Base-by-base conservation (phyloP, 2,329 filamentous ascomycete species). In the Cadophora malorum region DNA sequence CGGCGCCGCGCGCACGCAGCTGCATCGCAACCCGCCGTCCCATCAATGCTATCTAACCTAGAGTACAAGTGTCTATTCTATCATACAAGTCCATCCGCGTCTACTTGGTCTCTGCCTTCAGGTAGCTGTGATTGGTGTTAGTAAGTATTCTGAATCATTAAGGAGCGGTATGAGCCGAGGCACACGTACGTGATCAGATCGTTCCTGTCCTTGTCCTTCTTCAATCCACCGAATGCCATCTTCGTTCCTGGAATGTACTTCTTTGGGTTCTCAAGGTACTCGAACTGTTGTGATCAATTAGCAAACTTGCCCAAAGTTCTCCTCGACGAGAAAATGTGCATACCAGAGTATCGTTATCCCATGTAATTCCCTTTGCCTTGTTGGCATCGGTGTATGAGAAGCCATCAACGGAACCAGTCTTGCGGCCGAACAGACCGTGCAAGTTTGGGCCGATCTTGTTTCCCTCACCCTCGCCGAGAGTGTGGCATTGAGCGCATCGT, bases 261-360 rank as follows among this genome's bases (percentile, higher is more conserved):
- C 91, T 99, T 99, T 85, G 96, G 96, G 91, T 98, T 98, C 90
- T 99, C 96, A 79, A 99, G 94, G 90, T 99, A 99, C 76, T 90
- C 88, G 85, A 97, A 98, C 92, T 94, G 67, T 41, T 41, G 67
- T 35, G 33, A 10, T 19, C 3, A 23, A 23, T 64, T 49, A 64
- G 63, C 1, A 25, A 61, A 56, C 10, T 41, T n/a, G 6, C 19
- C 25, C 41, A 16, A 10, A 41, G 16, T 14, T 7, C n/a, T 21
- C 23, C 31, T 31, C 12, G 1, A 8, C 21, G 8, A 60, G 19
- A 53, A 7, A 19, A 8, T 16, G 23, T 64, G 80, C 88, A 68
- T 88, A 95, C 92, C 78, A 99, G 88, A 83, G 92, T 91, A 74
- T 89, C 82, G 80, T 97, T 90, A 76, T 93, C 84, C 96, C 96